Base-by-base conservation (phyloP, 1,284 basidiomycete species). In the Tilletia walkeri region DNA sequence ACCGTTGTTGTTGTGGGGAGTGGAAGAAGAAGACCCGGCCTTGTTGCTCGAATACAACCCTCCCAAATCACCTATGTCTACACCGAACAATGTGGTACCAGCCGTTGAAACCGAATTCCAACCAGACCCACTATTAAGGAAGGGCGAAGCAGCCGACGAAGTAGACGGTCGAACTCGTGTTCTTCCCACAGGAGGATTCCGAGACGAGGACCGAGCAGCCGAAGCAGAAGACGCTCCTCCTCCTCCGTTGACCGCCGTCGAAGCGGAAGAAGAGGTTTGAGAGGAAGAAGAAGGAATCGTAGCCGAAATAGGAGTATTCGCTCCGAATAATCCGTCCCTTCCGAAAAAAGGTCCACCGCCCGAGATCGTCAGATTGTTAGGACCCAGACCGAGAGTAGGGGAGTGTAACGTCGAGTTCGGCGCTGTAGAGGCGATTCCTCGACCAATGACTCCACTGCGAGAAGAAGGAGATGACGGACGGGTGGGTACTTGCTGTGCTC, bases 271-370 rank as follows among this genome's bases (percentile, higher is more conserved):
- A 53, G 50, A 18, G 2, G 16, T 53, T 30, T 30, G 24, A 30
- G 24, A 30, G 24, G 24, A 30, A 30, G 24, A 30, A 30, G 24
- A 30, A 30, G 24, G 24, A 30, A 30, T 30, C 24, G 24, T 45
- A 45, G 9, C 41, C 41, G 41, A 45, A 45, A 45, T 45, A 7
- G 41, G 41, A 7, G 41, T 45, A 45, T 45, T 45, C 36, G 59
- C 34, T 18, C 59, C 59, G 34, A 63, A 63, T 9, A 63, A 34
- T 18, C 59, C 59, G 59, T 63, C 59, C 18, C 59, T 5, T 20
- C 59, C 59, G 18, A 63, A 63, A 36, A 63, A 63, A 12, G 34
- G 14, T 56, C 54, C 54, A n/a, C 20, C 20, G 1, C 41, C 41
- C 9, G 41, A 45, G 41, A 45, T 45, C 41, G 41, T 45, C 41